Conservation (phyloP, 169 alveolate genomes). For the Plasmodium berghei region DNA sequence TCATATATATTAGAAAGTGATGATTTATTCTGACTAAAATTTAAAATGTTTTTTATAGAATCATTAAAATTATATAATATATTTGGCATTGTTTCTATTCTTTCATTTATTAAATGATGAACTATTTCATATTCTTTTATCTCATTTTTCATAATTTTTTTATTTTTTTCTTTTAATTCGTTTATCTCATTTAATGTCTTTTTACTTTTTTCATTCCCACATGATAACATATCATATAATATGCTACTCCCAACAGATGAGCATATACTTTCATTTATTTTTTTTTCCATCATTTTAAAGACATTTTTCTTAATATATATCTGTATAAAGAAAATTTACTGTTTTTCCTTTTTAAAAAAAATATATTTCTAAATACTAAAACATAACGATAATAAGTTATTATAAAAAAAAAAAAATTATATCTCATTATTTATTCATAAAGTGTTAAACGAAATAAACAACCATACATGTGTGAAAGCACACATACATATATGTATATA, state of each 20-base stretch:
- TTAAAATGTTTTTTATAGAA: constrained; percentile 6
- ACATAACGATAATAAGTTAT: no score
- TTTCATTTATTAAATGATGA: constrained; percentile 16
- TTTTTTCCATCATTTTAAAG: constrained; percentile 1
- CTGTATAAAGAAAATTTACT: not conserved
- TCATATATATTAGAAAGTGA: not conserved
- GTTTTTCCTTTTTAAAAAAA: no score
- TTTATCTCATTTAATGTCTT: constrained; percentile 32
- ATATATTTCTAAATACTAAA: no score
- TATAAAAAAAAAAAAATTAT: no score
- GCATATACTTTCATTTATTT: constrained; percentile 9
- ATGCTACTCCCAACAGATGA: constrained; percentile 25
- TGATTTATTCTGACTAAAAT: not conserved
- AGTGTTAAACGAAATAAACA: no score
- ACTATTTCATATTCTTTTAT: constrained; percentile 35
- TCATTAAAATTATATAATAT: not conserved
- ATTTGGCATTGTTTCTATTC: constrained; percentile 6
- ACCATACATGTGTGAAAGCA: no score
- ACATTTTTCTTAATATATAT: not conserved
- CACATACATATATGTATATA: no score
- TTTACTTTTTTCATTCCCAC: constrained; percentile 45
- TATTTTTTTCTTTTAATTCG: constrained; percentile 14
- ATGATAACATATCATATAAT: constrained; percentile 25
- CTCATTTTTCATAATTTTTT: constrained; percentile 27
- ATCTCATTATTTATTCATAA: no score